Base-by-base conservation (phyloP, 495 filamentous ascomycete genomes). In the Aspergillus leporis region DNA sequence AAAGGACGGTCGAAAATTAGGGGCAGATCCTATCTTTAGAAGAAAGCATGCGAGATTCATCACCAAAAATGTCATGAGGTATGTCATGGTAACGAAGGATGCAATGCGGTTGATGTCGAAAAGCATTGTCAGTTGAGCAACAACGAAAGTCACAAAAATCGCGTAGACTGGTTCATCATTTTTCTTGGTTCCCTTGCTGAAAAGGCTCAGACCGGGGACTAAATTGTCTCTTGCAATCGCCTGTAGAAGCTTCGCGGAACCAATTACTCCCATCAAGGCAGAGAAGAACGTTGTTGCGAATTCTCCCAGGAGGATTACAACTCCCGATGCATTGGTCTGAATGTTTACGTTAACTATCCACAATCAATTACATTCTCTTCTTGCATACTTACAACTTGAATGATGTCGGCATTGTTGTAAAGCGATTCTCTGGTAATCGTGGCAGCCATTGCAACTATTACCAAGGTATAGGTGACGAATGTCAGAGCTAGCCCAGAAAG, bases 11-110 rank as follows among this genome's bases (percentile, higher is more conserved):
- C 91, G 80, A 64, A 96, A 96, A 66, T 96, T 96, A 8, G 91
- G 91, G 2, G 91, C 91, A n/a, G 90, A 92, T n/a, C 90, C 87
- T 49, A 95, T 91, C 70, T 94, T 96, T 40, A 96, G 74, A 1
- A 95, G 75, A 64, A 95, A 95, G 66, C 90, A 94, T 19, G 91
- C 91, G 5, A 96, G 77, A 61, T 94, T 96, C 65, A 86, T 94
- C 23, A 79, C 76, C 32, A 75, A 62, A 53, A 76, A 71, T 30
- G 84, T 85, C 76, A 90, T 89, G 60, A 92, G 82, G 61, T 93
- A 96, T 16, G 89, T 88, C 90, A 93, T 96, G 5, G 91, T 92
- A 47, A 92, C 87, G 55, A 93, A 88, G 1, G 89, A 91, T 14
- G 91, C 91, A 57, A 96, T 94, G 56, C 90, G 87, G 72, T 96